Percentiles rank a stretch among this genome's conserved stretches.
Evolutionary conservation across 148 eudicot genomes (phyloP).

Genomic region (Vaccinium corymbosum): DNA sequence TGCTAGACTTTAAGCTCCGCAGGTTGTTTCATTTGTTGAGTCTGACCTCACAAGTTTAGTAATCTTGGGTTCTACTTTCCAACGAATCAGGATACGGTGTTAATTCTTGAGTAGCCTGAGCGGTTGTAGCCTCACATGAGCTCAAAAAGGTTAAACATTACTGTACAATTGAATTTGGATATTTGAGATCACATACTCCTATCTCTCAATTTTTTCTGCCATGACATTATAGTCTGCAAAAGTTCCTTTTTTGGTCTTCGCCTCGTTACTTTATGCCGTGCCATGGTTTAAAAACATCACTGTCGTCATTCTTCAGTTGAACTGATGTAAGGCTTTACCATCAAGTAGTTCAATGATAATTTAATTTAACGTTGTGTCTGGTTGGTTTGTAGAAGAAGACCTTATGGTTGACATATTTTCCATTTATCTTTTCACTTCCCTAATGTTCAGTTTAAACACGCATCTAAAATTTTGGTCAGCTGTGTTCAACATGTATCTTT

Average conservation of each 20-base stretch:
- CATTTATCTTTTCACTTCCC: neutral
- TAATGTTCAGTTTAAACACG: neutral
- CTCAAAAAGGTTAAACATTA: neutral
- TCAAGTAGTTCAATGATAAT: neutral
- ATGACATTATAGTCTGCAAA: neutral
- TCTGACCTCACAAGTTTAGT: neutral
- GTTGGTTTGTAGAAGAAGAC: neutral
- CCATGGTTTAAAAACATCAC: slow-evolving; percentile 9
- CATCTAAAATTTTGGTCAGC: neutral
- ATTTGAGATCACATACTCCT: neutral
- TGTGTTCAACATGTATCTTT: neutral
- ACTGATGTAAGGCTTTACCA: neutral
- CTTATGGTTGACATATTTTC: neutral
- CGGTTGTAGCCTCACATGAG: neutral
- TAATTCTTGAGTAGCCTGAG: neutral
- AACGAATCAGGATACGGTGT: neutral
- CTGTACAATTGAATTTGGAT: neutral
- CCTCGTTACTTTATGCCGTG: neutral
- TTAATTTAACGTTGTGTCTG: neutral
- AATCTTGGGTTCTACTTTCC: neutral
- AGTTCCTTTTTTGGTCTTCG: neutral
- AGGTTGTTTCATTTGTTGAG: neutral
- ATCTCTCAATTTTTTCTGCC: neutral
- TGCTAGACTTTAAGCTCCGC: neutral
- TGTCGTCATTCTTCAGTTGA: neutral